phyloP scores from a whole-genome alignment of 257 asterid species.

The Verbena officinalis region DNA sequence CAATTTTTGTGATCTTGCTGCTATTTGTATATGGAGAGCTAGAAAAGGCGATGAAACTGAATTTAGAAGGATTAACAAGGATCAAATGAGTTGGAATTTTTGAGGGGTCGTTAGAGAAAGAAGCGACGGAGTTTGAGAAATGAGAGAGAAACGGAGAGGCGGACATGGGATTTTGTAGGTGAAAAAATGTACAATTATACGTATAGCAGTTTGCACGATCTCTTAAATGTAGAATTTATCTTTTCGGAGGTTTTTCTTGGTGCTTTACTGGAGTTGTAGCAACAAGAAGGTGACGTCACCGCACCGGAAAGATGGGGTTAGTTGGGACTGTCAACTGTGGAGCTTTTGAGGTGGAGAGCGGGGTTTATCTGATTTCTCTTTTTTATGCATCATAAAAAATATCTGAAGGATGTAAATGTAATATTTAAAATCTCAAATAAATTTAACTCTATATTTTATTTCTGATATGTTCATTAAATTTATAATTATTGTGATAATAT shows the following conservation, averaged over 20 bases:
- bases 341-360: slow-evolving; percentile 24
- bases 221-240: neutral
- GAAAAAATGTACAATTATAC: slow-evolving; percentile 12
- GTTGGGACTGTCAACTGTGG: neutral
- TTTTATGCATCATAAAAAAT: too few species aligned
- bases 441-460: too few species aligned
- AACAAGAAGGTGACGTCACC: slow-evolving; percentile 33
- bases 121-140: slow-evolving; percentile 36
- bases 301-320: slow-evolving; percentile 11
- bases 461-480: too few species aligned
- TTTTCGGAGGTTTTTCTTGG: neutral
- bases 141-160: slow-evolving; percentile 34
- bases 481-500: too few species aligned
- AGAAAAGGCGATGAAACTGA: slow-evolving; percentile 23
- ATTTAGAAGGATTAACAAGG: slow-evolving; percentile 27
- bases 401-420: too few species aligned
- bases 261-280: neutral
- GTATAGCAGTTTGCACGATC: neutral
- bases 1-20: slow-evolving; percentile 21
- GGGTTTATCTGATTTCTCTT: slow-evolving; percentile 19
- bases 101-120: slow-evolving; percentile 35
- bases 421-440: too few species aligned
- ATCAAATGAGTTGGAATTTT: slow-evolving; percentile 29
- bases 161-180: slow-evolving; percentile 41
- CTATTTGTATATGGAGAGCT: slow-evolving; percentile 27